Evolutionary conservation across 208 protist genomes (phyloP).

Genomic region (Crithidia brevicula): DNA sequence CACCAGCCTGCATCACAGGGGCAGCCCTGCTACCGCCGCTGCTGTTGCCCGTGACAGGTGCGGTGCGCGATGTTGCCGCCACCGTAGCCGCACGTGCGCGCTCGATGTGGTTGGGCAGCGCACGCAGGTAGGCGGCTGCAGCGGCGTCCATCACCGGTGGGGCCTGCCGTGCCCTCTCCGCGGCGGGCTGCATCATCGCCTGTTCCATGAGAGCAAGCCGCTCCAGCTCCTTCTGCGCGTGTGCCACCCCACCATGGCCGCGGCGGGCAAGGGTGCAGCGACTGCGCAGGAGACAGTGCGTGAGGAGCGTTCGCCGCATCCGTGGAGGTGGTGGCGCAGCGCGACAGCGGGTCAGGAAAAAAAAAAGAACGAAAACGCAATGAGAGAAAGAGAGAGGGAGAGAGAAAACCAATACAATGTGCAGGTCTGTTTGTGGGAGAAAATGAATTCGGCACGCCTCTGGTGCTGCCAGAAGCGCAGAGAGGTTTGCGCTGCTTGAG

Average conservation of each 20-base stretch:
- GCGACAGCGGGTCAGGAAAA: no score
- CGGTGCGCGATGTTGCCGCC: no score
- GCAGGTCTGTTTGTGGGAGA: no score
- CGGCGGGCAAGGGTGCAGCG: slow-evolving; percentile 20
- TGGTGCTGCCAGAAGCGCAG: no score
- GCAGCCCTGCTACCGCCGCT: background rate
- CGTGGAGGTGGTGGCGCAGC: slow-evolving; percentile 26
- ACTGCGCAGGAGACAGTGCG: background rate
- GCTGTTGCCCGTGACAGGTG: no score
- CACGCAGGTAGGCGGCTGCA: slow-evolving; percentile 30
- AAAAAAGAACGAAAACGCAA: no score
- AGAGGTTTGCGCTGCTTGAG: no score
- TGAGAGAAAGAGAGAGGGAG: no score
- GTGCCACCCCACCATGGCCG: slow-evolving; percentile 35
- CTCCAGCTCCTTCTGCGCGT: slow-evolving; percentile 30
- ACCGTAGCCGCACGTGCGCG: background rate
- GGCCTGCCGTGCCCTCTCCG: slow-evolving; percentile 4
- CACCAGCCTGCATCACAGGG: background rate
- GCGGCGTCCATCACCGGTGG: background rate
- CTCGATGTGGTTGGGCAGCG: slow-evolving; percentile 25
- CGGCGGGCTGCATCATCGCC: slow-evolving; percentile 12
- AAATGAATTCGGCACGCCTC: no score
- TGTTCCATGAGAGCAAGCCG: slow-evolving; percentile 37
- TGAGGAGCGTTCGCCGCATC: background rate
- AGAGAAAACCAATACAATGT: no score